Percentiles rank a stretch among this genome's conserved stretches.
Conservation (phyloP, 345 rosid species). For the Geranium brycei region DNA sequence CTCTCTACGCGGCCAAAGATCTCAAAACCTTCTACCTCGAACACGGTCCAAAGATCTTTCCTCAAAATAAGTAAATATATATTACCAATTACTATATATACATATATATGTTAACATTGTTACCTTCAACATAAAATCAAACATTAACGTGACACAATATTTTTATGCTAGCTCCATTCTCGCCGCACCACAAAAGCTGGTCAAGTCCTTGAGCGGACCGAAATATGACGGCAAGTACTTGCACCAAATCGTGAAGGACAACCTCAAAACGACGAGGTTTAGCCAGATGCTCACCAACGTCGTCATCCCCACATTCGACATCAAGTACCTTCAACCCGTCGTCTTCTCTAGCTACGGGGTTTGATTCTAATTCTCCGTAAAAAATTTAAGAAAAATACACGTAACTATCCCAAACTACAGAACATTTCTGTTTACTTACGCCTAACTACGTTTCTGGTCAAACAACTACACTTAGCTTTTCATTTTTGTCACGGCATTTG, state of each 20-base stretch:
- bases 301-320: conserved; percentile 23
- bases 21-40: conserved; percentile 38
- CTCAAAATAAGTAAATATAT: conserved; percentile 21
- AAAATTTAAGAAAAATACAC: too few species aligned
- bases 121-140: too few species aligned
- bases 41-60: conserved; percentile 45
- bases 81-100: too few species aligned
- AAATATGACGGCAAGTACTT: conserved; percentile 2
- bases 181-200: background rate
- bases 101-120: too few species aligned
- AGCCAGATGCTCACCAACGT: conserved; percentile 15
- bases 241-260: background rate
- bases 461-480: too few species aligned
- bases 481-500: too few species aligned
- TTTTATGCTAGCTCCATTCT: background rate
- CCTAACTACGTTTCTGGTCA: too few species aligned
- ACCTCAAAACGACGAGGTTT: background rate
- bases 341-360: conserved; percentile 17
- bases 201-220: background rate
- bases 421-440: too few species aligned
- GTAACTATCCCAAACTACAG: too few species aligned
- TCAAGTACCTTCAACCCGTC: conserved; percentile 16
- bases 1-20: conserved; percentile 54
- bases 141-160: too few species aligned
- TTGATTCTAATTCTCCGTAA: background rate